Evolutionary conservation across 2,329 filamentous ascomycete genomes (phyloP).

Genomic region (Cordyceps cateniannulata): DNA sequence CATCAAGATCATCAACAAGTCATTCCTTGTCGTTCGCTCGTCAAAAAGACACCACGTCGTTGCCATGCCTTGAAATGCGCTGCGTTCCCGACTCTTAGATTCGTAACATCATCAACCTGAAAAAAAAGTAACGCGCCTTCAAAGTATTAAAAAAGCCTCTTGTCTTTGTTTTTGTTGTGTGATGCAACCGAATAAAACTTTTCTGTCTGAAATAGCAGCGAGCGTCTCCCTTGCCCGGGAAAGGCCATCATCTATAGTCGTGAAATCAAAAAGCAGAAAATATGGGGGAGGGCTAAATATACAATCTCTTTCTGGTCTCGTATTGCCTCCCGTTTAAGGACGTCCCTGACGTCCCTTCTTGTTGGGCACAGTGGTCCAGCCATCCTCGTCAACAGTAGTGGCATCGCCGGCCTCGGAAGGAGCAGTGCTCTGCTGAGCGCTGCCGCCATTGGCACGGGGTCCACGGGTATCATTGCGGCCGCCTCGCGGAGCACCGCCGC

Average conservation of each 20-base stretch:
- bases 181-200: constrained; percentile 12
- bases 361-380: constrained; percentile 54
- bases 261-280: constrained; percentile 23
- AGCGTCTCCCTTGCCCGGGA: constrained; percentile 1
- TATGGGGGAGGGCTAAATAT: constrained; percentile 28
- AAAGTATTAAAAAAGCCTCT: neutral
- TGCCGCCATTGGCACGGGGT: constrained; percentile 43
- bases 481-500: constrained; percentile 25
- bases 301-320: constrained; percentile 22
- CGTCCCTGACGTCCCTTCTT: constrained; percentile 32
- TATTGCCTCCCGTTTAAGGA: constrained; percentile 15
- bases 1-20: neutral
- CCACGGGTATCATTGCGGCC: constrained; percentile 38
- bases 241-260: constrained; percentile 26
- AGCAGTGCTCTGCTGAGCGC: constrained; percentile 32
- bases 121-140: neutral
- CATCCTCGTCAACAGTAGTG: constrained; percentile 48
- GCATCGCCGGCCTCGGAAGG: constrained; percentile 26
- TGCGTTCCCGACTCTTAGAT: neutral
- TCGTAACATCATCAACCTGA: neutral
- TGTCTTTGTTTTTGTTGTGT: constrained; percentile 7
- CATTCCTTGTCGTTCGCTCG: neutral
- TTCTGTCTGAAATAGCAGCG: constrained; percentile 13
- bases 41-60: constrained; percentile 1
- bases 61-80: constrained; percentile 1